phyloP scores from a whole-genome alignment of 176 grass and related monocot species.

The Musa beccarii region DNA sequence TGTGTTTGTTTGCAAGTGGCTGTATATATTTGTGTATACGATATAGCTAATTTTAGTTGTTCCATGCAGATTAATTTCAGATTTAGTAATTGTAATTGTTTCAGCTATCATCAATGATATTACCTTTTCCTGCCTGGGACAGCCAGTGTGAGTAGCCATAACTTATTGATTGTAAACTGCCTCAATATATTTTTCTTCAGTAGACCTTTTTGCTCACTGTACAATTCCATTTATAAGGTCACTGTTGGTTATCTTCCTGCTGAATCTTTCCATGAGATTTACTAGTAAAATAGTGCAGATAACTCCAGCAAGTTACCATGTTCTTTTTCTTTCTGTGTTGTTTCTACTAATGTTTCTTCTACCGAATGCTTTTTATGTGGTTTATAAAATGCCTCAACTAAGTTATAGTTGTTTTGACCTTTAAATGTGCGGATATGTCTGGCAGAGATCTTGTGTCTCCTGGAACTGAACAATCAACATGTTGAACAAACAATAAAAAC shows the following conservation, averaged over 20 bases:
- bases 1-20: too few species aligned
- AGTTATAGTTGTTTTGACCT: too few species aligned
- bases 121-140: constrained; percentile 56
- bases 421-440: too few species aligned
- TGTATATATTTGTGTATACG: too few species aligned
- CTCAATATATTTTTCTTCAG: not conserved
- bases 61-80: constrained; percentile 93
- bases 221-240: not conserved
- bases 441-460: too few species aligned
- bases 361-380: too few species aligned
- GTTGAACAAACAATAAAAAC: too few species aligned
- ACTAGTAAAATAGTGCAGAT: not conserved
- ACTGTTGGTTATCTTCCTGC: not conserved
- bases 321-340: too few species aligned
- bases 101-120: constrained; percentile 90
- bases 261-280: not conserved
- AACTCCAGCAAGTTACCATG: not conserved
- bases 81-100: constrained; percentile 92
- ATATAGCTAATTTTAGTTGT: not conserved
- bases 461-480: too few species aligned
- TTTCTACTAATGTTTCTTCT: too few species aligned
- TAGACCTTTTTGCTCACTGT: not conserved
- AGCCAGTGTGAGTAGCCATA: not conserved
- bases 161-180: not conserved
- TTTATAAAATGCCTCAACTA: too few species aligned